Evolutionary conservation across 2,329 filamentous ascomycete genomes (phyloP).

Genomic region (Clarireedia sp.): DNA sequence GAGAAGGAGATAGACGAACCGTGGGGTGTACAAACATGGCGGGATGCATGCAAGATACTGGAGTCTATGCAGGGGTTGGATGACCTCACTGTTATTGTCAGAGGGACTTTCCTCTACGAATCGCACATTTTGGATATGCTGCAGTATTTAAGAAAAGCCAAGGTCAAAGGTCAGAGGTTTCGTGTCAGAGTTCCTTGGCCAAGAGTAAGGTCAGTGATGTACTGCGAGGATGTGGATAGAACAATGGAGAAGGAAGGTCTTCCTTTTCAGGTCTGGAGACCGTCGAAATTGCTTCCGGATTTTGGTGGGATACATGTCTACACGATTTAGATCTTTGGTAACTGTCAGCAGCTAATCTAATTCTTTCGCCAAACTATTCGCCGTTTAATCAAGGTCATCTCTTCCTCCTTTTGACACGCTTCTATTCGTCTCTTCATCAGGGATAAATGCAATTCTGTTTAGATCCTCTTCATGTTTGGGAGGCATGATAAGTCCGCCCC

Average conservation of each 20-base stretch:
- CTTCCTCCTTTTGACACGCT: not conserved
- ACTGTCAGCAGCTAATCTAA: not conserved
- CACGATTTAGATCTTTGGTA: not conserved
- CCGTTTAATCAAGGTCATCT: not conserved
- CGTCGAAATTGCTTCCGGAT: not conserved
- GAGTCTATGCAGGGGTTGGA: not conserved
- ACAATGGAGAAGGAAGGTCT: not conserved
- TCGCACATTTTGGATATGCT: not conserved
- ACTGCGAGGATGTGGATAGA: not conserved
- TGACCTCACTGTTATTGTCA: not conserved
- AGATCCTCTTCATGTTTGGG: not conserved
- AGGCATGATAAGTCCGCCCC: not conserved
- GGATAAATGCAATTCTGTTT: too few relatives aligned
- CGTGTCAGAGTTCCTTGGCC: not conserved
- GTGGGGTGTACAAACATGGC: not conserved
- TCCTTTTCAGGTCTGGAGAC: not conserved
- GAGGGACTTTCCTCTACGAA: not conserved
- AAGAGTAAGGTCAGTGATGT: not conserved
- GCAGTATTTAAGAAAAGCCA: not conserved
- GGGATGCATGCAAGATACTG: not conserved
- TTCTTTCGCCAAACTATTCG: too few relatives aligned
- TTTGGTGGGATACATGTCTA: not conserved
- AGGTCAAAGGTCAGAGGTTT: not conserved
- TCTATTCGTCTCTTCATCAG: not conserved
- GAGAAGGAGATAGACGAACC: not conserved